Evolutionary conservation across 805 yeast genomes (phyloP).

Genomic region (Hanseniaspora clermontiae): DNA sequence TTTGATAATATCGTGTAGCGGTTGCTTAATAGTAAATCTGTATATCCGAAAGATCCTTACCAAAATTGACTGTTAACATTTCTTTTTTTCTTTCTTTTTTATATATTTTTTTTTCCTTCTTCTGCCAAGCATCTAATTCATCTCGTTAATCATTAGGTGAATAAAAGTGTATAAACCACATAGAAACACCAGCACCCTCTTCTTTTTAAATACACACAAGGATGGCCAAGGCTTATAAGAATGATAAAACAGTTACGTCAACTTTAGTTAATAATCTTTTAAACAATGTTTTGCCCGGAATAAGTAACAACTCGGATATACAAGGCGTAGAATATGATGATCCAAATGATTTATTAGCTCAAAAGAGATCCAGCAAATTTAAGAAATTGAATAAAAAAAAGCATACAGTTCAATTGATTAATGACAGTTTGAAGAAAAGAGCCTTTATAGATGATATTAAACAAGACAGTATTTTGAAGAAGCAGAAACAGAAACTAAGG

Average conservation of each 20-base stretch:
- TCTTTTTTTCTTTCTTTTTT: constrained; percentile 1
- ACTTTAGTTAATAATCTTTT: constrained; percentile 7
- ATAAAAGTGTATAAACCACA: too few relatives aligned
- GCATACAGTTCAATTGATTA: constrained; percentile 31
- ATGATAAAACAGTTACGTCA: background rate
- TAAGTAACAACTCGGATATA: constrained; percentile 25
- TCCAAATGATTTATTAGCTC: constrained; percentile 28
- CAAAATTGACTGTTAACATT: background rate
- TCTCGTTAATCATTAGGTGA: background rate
- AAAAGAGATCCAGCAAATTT: constrained; percentile 11
- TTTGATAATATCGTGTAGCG: background rate
- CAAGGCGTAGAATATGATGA: constrained; percentile 32
- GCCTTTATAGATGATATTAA: constrained; percentile 28
- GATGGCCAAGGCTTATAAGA: constrained; percentile 1
- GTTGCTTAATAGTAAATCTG: background rate
- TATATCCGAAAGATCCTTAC: background rate
- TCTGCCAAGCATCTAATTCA: background rate
- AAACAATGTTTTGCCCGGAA: constrained; percentile 13
- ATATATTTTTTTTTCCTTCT: background rate
- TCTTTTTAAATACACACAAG: background rate
- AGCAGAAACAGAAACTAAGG: constrained; percentile 25
- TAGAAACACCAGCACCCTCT: too few relatives aligned
- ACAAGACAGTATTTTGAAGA: constrained; percentile 27
- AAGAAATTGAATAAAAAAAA: constrained; percentile 15
- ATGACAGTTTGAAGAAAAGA: constrained; percentile 27